These are phyloP conservation scores for Isatis tinctoria DNA, from an alignment of 345 rosid genomes.

Conservation along the genomic window DNA sequence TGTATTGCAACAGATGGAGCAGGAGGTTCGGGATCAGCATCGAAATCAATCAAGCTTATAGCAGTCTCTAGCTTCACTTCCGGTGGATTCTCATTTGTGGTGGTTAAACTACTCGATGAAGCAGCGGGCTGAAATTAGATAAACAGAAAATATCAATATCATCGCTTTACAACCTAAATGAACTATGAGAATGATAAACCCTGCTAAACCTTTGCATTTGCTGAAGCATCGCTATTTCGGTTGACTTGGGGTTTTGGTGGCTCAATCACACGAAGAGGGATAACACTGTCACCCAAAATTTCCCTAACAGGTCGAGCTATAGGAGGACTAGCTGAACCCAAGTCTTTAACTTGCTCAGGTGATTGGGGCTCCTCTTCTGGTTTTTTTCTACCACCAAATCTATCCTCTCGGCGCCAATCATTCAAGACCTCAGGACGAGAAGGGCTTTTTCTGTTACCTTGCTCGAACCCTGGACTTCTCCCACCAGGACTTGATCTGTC, in stretches of 20 bases:
- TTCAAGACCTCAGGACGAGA: slow-evolving; percentile 57
- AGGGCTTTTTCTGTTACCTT: slow-evolving; percentile 24
- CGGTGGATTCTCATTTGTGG: slow-evolving; percentile 52
- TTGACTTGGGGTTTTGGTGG: slow-evolving; percentile 76
- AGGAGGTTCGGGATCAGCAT: slow-evolving; percentile 71
- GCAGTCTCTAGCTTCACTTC: slow-evolving; percentile 63
- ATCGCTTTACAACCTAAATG: not conserved
- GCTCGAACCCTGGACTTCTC: slow-evolving; percentile 44
- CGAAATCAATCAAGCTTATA: slow-evolving; percentile 89
- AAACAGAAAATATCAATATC: slow-evolving; percentile 11
- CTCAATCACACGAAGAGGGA: slow-evolving; percentile 71
- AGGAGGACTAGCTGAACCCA: slow-evolving; percentile 70
- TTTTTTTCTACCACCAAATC: slow-evolving; percentile 59
- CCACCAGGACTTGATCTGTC: slow-evolving; percentile 87
- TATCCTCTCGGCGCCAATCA: slow-evolving; percentile 95
- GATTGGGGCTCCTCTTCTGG: slow-evolving; percentile 38
- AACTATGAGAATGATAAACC: slow-evolving; percentile 10
- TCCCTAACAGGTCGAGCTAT: slow-evolving; percentile 81
- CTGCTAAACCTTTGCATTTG: slow-evolving; percentile 56
- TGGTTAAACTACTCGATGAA: slow-evolving; percentile 61
- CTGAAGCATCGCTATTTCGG: slow-evolving; percentile 44
- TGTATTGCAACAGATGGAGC: slow-evolving; percentile 37
- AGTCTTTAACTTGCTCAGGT: slow-evolving; percentile 66
- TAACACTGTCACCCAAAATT: slow-evolving; percentile 79
- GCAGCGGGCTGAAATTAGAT: slow-evolving; percentile 57